These are phyloP conservation scores for Russula sp. DNA, from an alignment of 768 basidiomycete genomes.

Conservation along the genomic window DNA sequence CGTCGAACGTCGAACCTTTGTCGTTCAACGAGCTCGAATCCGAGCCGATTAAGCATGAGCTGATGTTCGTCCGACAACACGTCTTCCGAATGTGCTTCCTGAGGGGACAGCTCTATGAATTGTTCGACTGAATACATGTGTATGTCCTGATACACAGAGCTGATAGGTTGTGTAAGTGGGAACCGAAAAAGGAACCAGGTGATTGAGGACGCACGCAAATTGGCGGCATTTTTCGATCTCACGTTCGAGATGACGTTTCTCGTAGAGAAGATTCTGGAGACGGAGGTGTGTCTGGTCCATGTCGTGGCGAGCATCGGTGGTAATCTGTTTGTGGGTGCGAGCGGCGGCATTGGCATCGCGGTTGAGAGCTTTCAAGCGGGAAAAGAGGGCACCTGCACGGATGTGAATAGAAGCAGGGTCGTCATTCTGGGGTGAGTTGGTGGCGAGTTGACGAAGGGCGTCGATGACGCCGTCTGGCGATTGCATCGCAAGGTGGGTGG, in stretches of 20 bases:
- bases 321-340: slow-evolving; percentile 63
- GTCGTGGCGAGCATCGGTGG: slow-evolving; percentile 67
- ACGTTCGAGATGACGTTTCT: slow-evolving; percentile 82
- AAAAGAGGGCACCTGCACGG: slow-evolving; percentile 69
- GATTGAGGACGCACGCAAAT: slow-evolving; percentile 58
- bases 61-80: slow-evolving; percentile 67
- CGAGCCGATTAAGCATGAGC: slow-evolving; percentile 80
- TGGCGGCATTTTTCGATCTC: slow-evolving; percentile 92
- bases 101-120: slow-evolving; percentile 61
- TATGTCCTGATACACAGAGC: slow-evolving; percentile 85
- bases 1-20: slow-evolving; percentile 54
- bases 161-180: slow-evolving; percentile 25
- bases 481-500: neutral
- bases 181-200: neutral
- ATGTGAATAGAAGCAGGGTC: slow-evolving; percentile 50
- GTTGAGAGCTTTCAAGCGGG: slow-evolving; percentile 72
- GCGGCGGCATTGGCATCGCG: slow-evolving; percentile 65
- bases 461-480: slow-evolving; percentile 48
- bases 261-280: slow-evolving; percentile 81
- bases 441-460: slow-evolving; percentile 57
- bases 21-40: slow-evolving; percentile 82
- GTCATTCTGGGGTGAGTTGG: slow-evolving; percentile 34
- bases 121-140: slow-evolving; percentile 65
- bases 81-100: slow-evolving; percentile 52
- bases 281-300: slow-evolving; percentile 88